Base-by-base conservation (phyloP, 768 basidiomycete species). In the Collybia nuda region DNA sequence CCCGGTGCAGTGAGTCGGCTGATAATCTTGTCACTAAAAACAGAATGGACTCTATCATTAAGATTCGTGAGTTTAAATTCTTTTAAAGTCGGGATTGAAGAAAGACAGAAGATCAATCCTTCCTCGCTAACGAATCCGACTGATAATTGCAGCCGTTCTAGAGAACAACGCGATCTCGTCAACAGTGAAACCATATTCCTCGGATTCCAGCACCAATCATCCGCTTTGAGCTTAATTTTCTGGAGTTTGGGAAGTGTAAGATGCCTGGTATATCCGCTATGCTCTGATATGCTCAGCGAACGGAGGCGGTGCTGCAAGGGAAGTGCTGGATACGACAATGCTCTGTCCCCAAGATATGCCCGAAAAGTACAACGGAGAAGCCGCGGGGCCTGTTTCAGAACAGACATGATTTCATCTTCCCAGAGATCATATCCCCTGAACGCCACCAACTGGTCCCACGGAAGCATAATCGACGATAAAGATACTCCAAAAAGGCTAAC, bases 401-500 rank as follows among this genome's bases (percentile, higher is more conserved):
- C 36, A 9, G 45, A 39, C 29, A 49, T 23, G 5, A 26, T 26
- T 6, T 48, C 38, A 4, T 18, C 43, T n/a, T 46, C 9, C 3
- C 37, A 14, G n/a, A 56, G 28, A 12, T 23, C 40, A 19, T 26
- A 24, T 18, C 47, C 47, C 6, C 35, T 23, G 36, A 52, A 56
- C 15, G 41, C 28, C 18, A 40, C 44, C 15, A 52, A 23, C 24
- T 50, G 54, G 3, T 14, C 26, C 54, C 54, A 56, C 5, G 54
- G 50, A n/a, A 56, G 26, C 2, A 41, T 37, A 4, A 19, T 37
- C 36, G 26, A 36, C n/a, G 32, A 28, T 3, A 40, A 15, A 2
- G 54, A 42, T 19, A 55, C 28, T 26, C 43, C 40, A 21, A 46
- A 48, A n/a, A 56, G 43, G 15, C 17, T 43, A 29, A 56, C 40